Conservation (phyloP, 176 grass and related monocot genomes). For the Panicum miliaceum region DNA sequence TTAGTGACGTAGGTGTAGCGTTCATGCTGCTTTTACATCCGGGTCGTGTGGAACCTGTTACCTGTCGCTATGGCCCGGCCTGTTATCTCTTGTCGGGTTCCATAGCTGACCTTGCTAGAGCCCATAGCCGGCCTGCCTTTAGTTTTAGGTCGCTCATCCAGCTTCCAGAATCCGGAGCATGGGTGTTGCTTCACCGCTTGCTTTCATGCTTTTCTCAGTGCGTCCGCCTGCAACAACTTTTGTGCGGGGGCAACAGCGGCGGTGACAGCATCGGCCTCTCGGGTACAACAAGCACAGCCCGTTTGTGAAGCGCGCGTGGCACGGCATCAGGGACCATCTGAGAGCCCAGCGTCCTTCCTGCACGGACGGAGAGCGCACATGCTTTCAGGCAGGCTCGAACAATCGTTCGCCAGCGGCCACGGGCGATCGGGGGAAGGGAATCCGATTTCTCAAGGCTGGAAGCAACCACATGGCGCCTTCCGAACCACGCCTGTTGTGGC, state of each 20-base stretch:
- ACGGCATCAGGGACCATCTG: background rate
- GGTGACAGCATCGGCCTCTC: background rate
- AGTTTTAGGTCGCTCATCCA: background rate
- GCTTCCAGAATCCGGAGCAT: background rate
- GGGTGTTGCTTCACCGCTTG: background rate
- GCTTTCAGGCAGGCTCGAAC: background rate
- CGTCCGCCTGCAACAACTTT: background rate
- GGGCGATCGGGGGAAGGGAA: too few species aligned
- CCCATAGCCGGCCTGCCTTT: background rate
- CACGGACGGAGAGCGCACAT: background rate
- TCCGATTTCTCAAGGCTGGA: background rate
- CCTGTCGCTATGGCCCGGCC: background rate
- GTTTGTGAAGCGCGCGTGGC: background rate
- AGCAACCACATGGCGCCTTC: background rate
- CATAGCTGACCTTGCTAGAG: background rate
- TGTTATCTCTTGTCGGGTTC: background rate
- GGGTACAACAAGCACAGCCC: background rate
- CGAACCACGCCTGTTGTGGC: background rate
- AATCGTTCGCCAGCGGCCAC: background rate
- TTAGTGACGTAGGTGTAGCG: background rate
- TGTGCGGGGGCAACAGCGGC: background rate
- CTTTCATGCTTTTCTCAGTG: background rate
- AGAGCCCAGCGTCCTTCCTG: background rate
- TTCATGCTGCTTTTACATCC: too few species aligned
- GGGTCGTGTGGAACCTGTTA: background rate